Conservation (phyloP, 208 protist species). For the Wallacemonas rigidus region DNA sequence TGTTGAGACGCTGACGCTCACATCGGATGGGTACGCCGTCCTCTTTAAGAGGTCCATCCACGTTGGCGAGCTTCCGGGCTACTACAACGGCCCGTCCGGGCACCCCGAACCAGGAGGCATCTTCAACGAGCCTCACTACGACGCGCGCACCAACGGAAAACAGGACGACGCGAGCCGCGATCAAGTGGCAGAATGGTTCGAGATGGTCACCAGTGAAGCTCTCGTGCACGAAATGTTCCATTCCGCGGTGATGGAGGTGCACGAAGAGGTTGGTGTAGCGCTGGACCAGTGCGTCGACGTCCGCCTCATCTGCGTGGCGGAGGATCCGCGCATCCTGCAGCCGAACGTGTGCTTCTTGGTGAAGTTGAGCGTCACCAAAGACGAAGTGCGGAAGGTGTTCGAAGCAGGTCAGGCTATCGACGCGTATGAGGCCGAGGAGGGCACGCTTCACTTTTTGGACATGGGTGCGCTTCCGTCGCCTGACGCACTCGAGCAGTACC, state of each 20-base stretch:
- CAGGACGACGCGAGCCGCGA: conserved; percentile 2
- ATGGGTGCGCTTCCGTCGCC: conserved; percentile 4
- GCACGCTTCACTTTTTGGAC: conserved; percentile 34
- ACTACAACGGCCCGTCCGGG: conserved; percentile 46
- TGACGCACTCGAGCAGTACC: conserved; percentile 23
- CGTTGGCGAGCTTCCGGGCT: conserved; percentile 43
- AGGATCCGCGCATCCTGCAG: conserved; percentile 28
- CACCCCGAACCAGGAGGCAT: conserved; percentile 43
- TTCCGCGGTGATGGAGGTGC: conserved; percentile 33
- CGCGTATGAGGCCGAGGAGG: conserved; percentile 42
- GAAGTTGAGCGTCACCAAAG: neutral
- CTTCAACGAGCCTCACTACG: conserved; percentile 19
- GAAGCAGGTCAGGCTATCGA: conserved; percentile 29
- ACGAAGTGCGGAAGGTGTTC: conserved; percentile 35
- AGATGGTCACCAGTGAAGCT: conserved; percentile 17
- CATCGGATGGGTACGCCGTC: conserved; percentile 31
- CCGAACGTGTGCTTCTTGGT: conserved; percentile 49
- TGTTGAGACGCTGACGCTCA: conserved; percentile 42
- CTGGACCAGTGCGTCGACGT: conserved; percentile 19
- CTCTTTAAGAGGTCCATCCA: conserved; percentile 37
- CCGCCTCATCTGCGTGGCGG: conserved; percentile 37
- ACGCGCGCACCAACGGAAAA: neutral
- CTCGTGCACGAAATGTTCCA: conserved; percentile 36
- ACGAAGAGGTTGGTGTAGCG: conserved; percentile 42
- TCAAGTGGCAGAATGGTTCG: conserved; percentile 23